Percentiles rank a stretch among this genome's conserved stretches.
These are phyloP conservation scores for Groenewaldozyma auringiensis DNA, from an alignment of 1,139 yeast species.

Conservation along the genomic window DNA sequence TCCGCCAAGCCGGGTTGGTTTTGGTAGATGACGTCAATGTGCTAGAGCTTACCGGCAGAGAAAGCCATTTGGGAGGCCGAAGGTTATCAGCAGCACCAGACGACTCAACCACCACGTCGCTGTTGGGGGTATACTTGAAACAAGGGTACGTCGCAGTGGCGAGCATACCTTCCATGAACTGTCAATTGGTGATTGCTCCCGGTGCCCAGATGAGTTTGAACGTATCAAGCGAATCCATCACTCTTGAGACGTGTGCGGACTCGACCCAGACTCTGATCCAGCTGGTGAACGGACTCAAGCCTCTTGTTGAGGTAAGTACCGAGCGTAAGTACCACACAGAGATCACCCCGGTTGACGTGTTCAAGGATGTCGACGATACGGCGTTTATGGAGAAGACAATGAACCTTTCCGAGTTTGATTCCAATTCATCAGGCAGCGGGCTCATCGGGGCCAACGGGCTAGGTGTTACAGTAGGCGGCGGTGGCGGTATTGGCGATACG, in stretches of 20 bases:
- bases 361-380: constrained; percentile 42
- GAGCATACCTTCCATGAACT: constrained; percentile 13
- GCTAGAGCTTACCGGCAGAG: constrained; percentile 6
- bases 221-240: constrained; percentile 15
- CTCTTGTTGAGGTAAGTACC: constrained; percentile 48
- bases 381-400: constrained; percentile 22
- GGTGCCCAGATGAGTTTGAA: constrained; percentile 8
- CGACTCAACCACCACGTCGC: neutral
- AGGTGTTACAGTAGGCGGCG: constrained; percentile 2
- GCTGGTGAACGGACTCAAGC: constrained; percentile 61
- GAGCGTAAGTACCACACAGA: constrained; percentile 36
- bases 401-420: constrained; percentile 3
- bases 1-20: constrained; percentile 24
- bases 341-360: constrained; percentile 37
- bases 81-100: neutral
- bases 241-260: constrained; percentile 64
- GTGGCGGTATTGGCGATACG: neutral
- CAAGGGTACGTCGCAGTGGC: constrained; percentile 22
- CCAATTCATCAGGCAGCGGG: constrained; percentile 1
- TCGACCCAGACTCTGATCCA: constrained; percentile 67
- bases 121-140: constrained; percentile 12
- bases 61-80: constrained; percentile 1
- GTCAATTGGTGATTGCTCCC: constrained; percentile 3
- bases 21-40: constrained; percentile 25
- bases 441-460: neutral